Conservation (phyloP, 805 yeast genomes). For the Starmerella ratchasimensis region DNA sequence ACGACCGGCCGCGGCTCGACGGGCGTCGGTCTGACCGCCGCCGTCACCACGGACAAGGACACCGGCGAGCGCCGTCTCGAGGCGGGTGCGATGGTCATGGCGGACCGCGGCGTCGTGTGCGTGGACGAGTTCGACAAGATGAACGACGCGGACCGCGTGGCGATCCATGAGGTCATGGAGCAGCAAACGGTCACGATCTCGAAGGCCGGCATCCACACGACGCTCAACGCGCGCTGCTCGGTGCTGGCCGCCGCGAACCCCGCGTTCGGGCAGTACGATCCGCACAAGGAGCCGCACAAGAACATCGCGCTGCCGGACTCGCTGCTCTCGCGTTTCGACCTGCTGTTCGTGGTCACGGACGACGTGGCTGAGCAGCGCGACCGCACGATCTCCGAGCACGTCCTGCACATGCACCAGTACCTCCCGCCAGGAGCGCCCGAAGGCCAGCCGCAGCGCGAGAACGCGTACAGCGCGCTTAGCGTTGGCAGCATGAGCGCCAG, state of each 20-base stretch:
- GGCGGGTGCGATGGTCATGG: constrained; percentile 99
- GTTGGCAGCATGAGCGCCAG: constrained; percentile 49
- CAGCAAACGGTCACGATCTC: constrained; percentile 98
- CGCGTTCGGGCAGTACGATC: constrained; percentile 89
- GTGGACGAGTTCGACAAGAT: constrained; percentile 98
- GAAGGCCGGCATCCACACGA: constrained; percentile 94
- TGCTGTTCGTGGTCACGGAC: constrained; percentile 89
- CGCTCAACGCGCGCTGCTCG: constrained; percentile 90
- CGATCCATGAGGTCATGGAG: constrained; percentile 99
- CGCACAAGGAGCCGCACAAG: constrained; percentile 89
- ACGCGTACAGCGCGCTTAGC: constrained; percentile 52
- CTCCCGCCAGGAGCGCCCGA: constrained; percentile 76
- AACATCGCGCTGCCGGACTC: constrained; percentile 97
- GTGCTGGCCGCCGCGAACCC: constrained; percentile 98
- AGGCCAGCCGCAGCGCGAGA: constrained; percentile 88
- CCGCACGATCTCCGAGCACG: constrained; percentile 84
- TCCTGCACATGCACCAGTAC: constrained; percentile 81
- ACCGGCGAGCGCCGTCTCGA: constrained; percentile 93
- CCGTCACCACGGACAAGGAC: constrained; percentile 90
- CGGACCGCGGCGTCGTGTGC: constrained; percentile 94
- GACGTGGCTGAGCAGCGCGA: constrained; percentile 78
- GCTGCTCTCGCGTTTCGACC: constrained; percentile 87
- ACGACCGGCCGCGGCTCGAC: constrained; percentile 99
- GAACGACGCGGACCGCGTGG: constrained; percentile 93
- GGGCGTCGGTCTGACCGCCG: constrained; percentile 98